These are phyloP conservation scores for Phyllosticta citriasiana DNA, from an alignment of 2,329 filamentous ascomycete genomes.

Conservation along the genomic window DNA sequence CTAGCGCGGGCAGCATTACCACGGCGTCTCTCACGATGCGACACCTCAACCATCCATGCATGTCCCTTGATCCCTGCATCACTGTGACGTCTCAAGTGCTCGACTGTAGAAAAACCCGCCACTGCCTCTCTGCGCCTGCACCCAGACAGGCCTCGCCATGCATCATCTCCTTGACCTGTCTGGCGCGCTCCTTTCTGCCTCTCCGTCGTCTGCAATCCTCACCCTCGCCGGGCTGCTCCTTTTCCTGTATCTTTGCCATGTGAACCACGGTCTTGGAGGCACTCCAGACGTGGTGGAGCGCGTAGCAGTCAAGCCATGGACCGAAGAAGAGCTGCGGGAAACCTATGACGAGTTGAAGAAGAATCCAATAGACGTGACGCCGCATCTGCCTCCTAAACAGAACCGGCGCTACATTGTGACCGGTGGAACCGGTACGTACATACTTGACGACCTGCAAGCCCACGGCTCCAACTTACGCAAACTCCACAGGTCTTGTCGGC, in stretches of 20 bases:
- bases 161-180: background rate
- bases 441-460: background rate
- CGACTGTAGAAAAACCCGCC: background rate
- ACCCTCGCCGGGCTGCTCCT: background rate
- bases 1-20: background rate
- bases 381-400: conserved; percentile 28
- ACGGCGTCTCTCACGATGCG: background rate
- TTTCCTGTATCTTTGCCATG: conserved; percentile 12
- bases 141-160: background rate
- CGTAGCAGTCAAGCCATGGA: conserved; percentile 15
- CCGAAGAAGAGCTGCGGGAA: conserved; percentile 22
- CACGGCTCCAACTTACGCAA: background rate
- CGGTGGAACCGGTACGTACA: conserved; percentile 25
- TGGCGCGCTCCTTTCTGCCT: background rate
- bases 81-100: background rate
- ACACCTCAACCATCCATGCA: background rate
- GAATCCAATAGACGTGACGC: conserved; percentile 23
- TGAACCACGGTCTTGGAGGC: conserved; percentile 10
- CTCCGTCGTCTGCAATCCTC: background rate
- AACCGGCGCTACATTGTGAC: conserved; percentile 30
- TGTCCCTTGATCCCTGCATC: background rate
- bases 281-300: conserved; percentile 11
- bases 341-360: conserved; percentile 22
- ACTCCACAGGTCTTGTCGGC: conserved; percentile 41
- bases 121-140: background rate